These are phyloP conservation scores for Stachybotrys chlorohalonatus DNA, from an alignment of 2,329 filamentous ascomycete species.

Conservation along the genomic window DNA sequence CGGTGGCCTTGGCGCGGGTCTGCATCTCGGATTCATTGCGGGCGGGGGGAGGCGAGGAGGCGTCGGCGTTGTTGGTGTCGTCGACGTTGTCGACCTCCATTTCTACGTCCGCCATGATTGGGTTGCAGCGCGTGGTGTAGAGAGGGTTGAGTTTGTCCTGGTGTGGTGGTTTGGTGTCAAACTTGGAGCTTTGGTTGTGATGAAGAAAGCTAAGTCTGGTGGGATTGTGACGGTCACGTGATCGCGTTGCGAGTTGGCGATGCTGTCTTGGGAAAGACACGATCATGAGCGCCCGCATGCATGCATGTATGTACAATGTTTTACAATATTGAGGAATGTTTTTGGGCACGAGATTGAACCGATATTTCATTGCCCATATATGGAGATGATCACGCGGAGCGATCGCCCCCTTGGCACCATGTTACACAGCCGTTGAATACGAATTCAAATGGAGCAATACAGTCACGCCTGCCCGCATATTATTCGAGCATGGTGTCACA, in stretches of 20 bases:
- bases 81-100: slow-evolving; percentile 45
- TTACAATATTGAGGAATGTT: no score
- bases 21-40: slow-evolving; percentile 56
- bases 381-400: no score
- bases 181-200: not conserved
- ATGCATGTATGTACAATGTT: no score
- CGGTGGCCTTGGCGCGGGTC: slow-evolving; percentile 65
- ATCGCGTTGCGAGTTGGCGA: not conserved
- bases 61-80: not conserved
- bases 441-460: no score
- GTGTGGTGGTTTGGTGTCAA: not conserved
- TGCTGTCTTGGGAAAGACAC: not conserved
- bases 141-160: not conserved
- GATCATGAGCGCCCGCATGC: not conserved
- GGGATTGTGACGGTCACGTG: not conserved
- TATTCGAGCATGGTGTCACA: no score
- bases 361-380: no score
- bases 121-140: not conserved
- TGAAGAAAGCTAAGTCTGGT: not conserved
- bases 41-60: slow-evolving; percentile 24
- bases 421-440: no score
- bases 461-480: no score
- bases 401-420: no score
- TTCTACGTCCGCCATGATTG: slow-evolving; percentile 42
- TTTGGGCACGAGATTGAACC: no score